Conservation (phyloP, 2,329 filamentous ascomycete species). For the Dactylellina drechsleri region DNA sequence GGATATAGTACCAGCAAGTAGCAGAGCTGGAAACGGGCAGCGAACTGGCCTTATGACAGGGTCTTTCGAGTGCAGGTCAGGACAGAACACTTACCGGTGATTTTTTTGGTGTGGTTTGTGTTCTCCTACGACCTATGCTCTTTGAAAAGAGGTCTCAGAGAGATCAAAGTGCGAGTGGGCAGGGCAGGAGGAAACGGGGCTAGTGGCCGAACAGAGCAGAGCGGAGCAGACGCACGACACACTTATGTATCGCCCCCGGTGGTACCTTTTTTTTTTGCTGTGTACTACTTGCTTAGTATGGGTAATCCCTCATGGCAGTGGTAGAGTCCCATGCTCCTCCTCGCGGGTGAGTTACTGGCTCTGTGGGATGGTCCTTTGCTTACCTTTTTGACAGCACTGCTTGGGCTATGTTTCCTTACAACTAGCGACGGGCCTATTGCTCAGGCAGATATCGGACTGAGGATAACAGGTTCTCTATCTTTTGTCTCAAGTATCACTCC, state of each 20-base stretch:
- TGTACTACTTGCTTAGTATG: conserved; percentile 53
- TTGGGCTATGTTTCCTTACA: conserved; percentile 27
- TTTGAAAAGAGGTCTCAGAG: conserved; percentile 47
- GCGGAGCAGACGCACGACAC: conserved; percentile 24
- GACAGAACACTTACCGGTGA: conserved; percentile 46
- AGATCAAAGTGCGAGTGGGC: conserved; percentile 36
- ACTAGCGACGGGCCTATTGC: conserved; percentile 37
- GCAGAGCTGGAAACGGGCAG: conserved; percentile 48
- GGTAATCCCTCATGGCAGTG: conserved; percentile 7
- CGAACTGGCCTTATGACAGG: conserved; percentile 52
- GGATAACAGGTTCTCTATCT: conserved; percentile 11
- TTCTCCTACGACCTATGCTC: conserved; percentile 49
- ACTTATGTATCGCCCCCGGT: conserved; percentile 40
- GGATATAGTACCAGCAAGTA: conserved; percentile 19
- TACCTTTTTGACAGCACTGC: conserved; percentile 46
- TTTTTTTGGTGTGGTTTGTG: conserved; percentile 52
- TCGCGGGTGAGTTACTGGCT: conserved; percentile 16
- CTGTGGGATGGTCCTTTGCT: conserved; percentile 37
- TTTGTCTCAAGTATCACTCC: conserved; percentile 21
- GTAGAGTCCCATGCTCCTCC: conserved; percentile 50
- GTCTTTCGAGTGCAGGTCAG: conserved; percentile 38
- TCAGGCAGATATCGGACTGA: conserved; percentile 16
- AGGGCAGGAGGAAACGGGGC: conserved; percentile 17
- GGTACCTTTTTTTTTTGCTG: conserved; percentile 46
- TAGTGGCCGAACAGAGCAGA: conserved; percentile 37